Evolutionary conservation across 495 filamentous ascomycete species (phyloP), one percentile per base, ranked within the genome.

Genomic region (Podospora conica): DNA sequence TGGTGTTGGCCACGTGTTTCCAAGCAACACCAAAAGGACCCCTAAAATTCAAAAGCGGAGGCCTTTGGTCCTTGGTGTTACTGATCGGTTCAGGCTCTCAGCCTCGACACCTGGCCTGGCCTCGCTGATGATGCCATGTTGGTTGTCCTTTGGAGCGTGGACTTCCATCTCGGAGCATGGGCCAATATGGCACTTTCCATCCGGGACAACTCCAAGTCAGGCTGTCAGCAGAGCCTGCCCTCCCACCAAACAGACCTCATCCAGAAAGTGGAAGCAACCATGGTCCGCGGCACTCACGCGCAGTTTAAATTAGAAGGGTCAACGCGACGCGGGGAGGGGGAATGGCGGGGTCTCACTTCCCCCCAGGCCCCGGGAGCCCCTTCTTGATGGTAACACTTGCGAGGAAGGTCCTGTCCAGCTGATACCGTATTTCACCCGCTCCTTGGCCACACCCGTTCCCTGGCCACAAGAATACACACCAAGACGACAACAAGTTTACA

Each of bases 1-100:
- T 7, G 40, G 11, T 18, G 60, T 48, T 18, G 20, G 61, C 61
- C 63, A 64, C 63, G 63, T 64, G 63, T 64, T 48, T 48, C 40
- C 40, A 48, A 48, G 40, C 40, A 48, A 8, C 40, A 48, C 40
- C 40, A 48, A 48, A n/a, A n/a, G 40, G 40, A 48, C 40, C 40
- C 40, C 40, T 48, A 48, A 48, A 40, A 48, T 48, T n/a, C 40
- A 15, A 2, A 48, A 8, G 18, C 7, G 40, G 18, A 8, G 40
- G 15, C 40, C 18, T n/a, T 18, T 48, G 8, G 40, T n/a, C 6
- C 18, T 18, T 40, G 15, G 40, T 48, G 40, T 48, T 48, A 48
- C 40, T 6, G 15, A n/a, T 8, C 11, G 29, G 10, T 48, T 48
- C 5, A 2, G 18, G 15, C 15, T 48, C 15, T 48, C 15, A n/a